Percentiles rank a stretch among this genome's conserved stretches.
Evolutionary conservation across 1,139 yeast genomes (phyloP).

Genomic region (Candida anutae): DNA sequence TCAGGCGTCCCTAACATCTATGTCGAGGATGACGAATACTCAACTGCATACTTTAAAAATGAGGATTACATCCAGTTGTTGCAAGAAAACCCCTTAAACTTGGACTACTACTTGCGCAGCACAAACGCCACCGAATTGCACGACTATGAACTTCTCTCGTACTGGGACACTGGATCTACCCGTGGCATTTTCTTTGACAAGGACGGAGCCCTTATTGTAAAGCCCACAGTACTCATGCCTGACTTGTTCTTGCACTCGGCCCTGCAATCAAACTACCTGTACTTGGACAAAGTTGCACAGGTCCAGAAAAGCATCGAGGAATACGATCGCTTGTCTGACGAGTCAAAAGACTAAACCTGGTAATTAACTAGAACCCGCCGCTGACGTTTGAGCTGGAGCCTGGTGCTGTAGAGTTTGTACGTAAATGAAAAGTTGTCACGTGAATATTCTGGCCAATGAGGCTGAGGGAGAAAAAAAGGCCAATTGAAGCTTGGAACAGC

Average conservation of each 20-base stretch:
- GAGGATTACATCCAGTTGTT: constrained; percentile 23
- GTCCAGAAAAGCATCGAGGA: no score
- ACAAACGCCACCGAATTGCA: constrained; percentile 25
- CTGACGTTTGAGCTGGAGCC: no score
- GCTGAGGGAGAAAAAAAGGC: no score
- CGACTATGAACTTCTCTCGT: constrained; percentile 17
- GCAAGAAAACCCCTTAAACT: constrained; percentile 10
- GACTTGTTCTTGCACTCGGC: constrained; percentile 15
- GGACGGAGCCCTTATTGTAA: constrained; percentile 3
- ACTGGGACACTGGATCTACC: constrained; percentile 11
- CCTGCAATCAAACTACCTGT: constrained; percentile 4
- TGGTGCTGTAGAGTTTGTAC: no score
- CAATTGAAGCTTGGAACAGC: no score
- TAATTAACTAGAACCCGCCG: no score
- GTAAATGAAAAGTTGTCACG: no score
- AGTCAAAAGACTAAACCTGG: no score
- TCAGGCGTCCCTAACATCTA: constrained; percentile 1
- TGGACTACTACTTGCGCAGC: constrained; percentile 25
- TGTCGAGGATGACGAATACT: constrained; percentile 7
- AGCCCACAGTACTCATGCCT: constrained; percentile 16
- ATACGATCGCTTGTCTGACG: no score
- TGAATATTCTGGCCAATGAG: no score
- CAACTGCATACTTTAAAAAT: constrained; percentile 16
- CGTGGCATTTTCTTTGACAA: constrained; percentile 10
- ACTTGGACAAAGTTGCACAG: no score